These are phyloP conservation scores for Podila epicladia DNA, from an alignment of 192 early-diverging fungal genomes.

Conservation along the genomic window DNA sequence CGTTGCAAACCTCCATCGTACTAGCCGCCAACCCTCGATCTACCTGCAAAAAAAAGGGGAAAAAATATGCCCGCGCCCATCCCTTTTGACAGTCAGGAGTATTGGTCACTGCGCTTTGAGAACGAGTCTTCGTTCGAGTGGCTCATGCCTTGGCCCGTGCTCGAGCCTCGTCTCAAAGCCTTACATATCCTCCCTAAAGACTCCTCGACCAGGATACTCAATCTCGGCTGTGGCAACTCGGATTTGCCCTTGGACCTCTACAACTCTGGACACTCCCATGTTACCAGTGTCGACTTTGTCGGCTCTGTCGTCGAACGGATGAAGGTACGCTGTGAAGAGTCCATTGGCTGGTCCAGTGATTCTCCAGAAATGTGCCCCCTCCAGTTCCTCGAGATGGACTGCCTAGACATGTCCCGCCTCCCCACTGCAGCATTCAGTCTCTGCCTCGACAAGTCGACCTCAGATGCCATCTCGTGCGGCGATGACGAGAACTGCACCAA, in stretches of 20 bases:
- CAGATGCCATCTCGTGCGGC: constrained; percentile 34
- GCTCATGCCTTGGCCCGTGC: constrained; percentile 38
- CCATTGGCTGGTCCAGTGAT: constrained; percentile 15
- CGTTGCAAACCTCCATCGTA: too few relatives aligned
- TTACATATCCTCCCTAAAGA: constrained; percentile 9
- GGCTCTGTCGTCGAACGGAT: constrained; percentile 27
- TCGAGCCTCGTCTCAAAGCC: constrained; percentile 11
- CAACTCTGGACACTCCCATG: constrained; percentile 11
- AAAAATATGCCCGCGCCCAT: constrained; percentile 3
- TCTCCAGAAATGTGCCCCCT: constrained; percentile 9
- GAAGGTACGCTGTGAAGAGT: constrained; percentile 18
- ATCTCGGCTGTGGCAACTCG: constrained; percentile 41
- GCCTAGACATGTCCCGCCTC: constrained; percentile 30
- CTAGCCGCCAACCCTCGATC: too few relatives aligned
- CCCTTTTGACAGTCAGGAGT: constrained; percentile 31
- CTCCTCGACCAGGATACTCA: constrained; percentile 12
- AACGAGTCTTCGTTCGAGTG: constrained; percentile 33
- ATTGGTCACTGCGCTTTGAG: constrained; percentile 28
- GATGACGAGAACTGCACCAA: constrained; percentile 34
- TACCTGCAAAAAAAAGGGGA: background rate
- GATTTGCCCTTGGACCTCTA: constrained; percentile 29
- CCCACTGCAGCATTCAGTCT: constrained; percentile 6
- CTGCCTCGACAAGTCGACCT: constrained; percentile 37
- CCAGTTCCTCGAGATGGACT: constrained; percentile 31
- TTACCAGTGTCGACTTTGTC: constrained; percentile 35